Percentiles rank a stretch among this genome's conserved stretches.
These are phyloP conservation scores for Aegilops speltoides DNA, from an alignment of 176 grass and related monocot species.

Conservation along the genomic window DNA sequence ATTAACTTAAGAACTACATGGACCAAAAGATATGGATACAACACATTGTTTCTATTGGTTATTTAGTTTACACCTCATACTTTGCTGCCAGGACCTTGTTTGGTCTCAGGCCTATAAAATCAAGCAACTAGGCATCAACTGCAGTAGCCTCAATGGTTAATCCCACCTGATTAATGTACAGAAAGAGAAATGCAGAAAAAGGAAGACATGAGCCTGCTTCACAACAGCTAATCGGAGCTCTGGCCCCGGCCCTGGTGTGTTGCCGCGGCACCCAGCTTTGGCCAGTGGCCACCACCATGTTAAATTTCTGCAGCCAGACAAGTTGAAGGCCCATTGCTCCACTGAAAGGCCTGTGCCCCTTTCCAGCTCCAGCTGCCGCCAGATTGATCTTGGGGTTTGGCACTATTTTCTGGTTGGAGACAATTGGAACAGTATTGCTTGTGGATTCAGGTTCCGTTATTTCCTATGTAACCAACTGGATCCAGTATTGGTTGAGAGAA, in stretches of 20 bases:
- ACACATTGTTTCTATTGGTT: background rate
- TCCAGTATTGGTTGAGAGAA: background rate
- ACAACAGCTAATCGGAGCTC: background rate
- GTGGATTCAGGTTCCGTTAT: too few species aligned
- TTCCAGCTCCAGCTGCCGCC: background rate
- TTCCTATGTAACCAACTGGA: too few species aligned
- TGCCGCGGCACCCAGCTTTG: background rate
- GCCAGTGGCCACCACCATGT: background rate
- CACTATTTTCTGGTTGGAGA: too few species aligned
- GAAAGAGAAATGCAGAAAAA: background rate
- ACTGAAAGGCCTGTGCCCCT: background rate
- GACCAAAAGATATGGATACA: background rate
- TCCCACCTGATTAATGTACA: background rate
- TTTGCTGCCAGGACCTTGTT: background rate
- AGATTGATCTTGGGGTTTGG: background rate
- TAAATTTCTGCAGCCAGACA: background rate
- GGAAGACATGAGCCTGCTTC: background rate
- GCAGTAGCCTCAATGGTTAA: background rate
- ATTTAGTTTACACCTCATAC: background rate
- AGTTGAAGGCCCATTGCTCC: background rate
- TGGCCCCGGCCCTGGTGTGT: background rate
- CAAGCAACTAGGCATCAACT: background rate
- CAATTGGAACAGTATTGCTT: too few species aligned
- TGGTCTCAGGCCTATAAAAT: background rate
- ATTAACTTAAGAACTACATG: conserved; percentile 7